Conservation (phyloP, 2,329 filamentous ascomycete genomes). For the Diaporthe sp. region DNA sequence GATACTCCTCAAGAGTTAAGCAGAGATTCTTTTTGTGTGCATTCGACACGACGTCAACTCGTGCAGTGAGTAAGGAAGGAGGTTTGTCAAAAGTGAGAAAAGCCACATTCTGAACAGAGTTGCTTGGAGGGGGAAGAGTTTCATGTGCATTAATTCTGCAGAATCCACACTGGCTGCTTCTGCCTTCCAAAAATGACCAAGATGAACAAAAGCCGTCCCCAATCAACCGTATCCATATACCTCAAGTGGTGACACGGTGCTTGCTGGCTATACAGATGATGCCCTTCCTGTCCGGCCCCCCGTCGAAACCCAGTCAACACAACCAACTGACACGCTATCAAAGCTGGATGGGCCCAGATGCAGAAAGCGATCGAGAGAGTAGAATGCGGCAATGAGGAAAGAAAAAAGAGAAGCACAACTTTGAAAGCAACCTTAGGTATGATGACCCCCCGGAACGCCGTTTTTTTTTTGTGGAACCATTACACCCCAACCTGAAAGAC, state of each 20-base stretch:
- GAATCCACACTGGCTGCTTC: neutral
- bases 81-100: too few relatives aligned
- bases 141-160: constrained; percentile 16
- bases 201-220: neutral
- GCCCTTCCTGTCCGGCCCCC: neutral
- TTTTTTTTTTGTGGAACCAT: constrained; percentile 22
- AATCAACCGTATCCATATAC: constrained; percentile 23
- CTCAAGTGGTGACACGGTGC: constrained; percentile 26
- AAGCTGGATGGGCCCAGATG: constrained; percentile 31
- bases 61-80: too few relatives aligned
- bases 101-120: too few relatives aligned
- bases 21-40: too few relatives aligned
- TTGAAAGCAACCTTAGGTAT: constrained; percentile 25
- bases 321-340: constrained; percentile 30
- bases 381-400: constrained; percentile 13
- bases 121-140: too few relatives aligned
- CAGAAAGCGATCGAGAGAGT: constrained; percentile 17
- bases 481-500: constrained; percentile 15
- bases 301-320: constrained; percentile 3
- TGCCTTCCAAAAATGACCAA: neutral
- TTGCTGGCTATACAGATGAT: constrained; percentile 14
- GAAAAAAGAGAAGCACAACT: neutral
- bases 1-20: too few relatives aligned
- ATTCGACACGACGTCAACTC: too few relatives aligned
- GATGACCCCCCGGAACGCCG: constrained; percentile 29